Evolutionary conservation across 345 rosid species (phyloP).

Genomic region (Euphorbia lathyris): DNA sequence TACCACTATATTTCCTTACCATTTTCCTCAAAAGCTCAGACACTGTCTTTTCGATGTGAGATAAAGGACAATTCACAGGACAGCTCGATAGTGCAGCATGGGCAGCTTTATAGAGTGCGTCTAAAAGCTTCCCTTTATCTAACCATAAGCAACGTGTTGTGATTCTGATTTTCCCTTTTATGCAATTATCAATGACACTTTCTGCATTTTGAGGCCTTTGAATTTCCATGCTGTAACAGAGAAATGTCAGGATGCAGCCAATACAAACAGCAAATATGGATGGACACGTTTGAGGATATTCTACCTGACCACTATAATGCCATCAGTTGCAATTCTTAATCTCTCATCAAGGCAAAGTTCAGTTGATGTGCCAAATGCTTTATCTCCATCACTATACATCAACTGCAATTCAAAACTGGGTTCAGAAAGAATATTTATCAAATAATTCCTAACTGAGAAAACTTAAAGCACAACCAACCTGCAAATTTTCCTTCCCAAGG

Average conservation of each 20-base stretch:
- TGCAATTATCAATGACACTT: constrained; percentile 37
- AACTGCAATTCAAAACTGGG: constrained; percentile 50
- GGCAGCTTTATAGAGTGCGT: constrained; percentile 89
- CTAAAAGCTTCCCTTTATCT: constrained; percentile 91
- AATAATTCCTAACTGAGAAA: constrained; percentile 18
- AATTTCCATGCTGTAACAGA: constrained; percentile 79
- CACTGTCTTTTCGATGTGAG: constrained; percentile 90
- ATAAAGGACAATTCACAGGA: constrained; percentile 77
- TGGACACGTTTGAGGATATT: constrained; percentile 10
- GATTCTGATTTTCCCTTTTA: constrained; percentile 91
- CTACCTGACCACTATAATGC: constrained; percentile 91
- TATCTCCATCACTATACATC: constrained; percentile 97
- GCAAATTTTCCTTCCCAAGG: constrained; percentile 93
- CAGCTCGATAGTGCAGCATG: constrained; percentile 88
- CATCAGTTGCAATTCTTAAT: constrained; percentile 86
- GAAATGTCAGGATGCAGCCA: constrained; percentile 17
- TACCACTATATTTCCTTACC: constrained; percentile 92
- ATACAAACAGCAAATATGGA: constrained; percentile 1
- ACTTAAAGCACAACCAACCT: constrained; percentile 47
- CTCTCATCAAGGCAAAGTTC: constrained; percentile 95
- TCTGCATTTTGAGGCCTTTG: constrained; percentile 58
- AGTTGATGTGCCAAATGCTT: constrained; percentile 90
- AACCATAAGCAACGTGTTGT: constrained; percentile 98
- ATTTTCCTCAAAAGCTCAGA: constrained; percentile 81
- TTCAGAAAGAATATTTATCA: constrained; percentile 17